phyloP scores from a whole-genome alignment of 495 filamentous ascomycete genomes.

The Bryoglossum gracile region DNA sequence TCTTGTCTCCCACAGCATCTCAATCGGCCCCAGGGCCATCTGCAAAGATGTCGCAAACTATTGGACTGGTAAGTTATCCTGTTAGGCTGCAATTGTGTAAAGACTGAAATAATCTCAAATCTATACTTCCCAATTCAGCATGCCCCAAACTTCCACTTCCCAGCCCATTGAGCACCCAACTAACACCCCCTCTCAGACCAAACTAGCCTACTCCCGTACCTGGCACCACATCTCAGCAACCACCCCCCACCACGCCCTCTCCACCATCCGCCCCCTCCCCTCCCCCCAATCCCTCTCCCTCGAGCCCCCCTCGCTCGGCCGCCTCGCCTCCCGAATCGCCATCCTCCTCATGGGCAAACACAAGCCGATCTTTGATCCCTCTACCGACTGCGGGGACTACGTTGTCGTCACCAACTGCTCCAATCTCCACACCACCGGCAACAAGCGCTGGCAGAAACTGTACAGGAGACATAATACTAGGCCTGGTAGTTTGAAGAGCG shows the following conservation, averaged over 20 bases:
- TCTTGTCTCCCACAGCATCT: conserved; percentile 1
- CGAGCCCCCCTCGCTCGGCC: conserved; percentile 67
- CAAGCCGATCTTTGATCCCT: conserved; percentile 95
- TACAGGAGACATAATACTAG: conserved; percentile 92
- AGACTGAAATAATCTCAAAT: too few relatives aligned
- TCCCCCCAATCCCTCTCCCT: conserved; percentile 43
- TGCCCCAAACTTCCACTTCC: too few relatives aligned
- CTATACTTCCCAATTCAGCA: too few relatives aligned
- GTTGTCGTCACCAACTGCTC: conserved; percentile 88
- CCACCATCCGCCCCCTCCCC: conserved; percentile 36
- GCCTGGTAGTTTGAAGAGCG: conserved; percentile 75
- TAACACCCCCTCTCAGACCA: conserved; percentile 52
- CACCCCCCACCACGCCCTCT: conserved; percentile 46
- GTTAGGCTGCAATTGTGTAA: too few relatives aligned
- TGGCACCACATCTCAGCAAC: conserved; percentile 84
- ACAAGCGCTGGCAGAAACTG: conserved; percentile 85
- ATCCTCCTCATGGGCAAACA: conserved; percentile 95
- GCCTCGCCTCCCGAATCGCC: conserved; percentile 86
- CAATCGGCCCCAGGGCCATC: conserved; percentile 22
- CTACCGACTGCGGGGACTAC: conserved; percentile 98
- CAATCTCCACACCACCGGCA: conserved; percentile 79
- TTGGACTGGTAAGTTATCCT: conserved; percentile 51
- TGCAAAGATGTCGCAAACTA: conserved; percentile 55
- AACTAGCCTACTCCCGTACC: conserved; percentile 87
- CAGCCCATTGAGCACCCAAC: not conserved